Base-by-base conservation (phyloP, 2,329 filamentous ascomycete species). In the Pseudogymnoascus sp. region DNA sequence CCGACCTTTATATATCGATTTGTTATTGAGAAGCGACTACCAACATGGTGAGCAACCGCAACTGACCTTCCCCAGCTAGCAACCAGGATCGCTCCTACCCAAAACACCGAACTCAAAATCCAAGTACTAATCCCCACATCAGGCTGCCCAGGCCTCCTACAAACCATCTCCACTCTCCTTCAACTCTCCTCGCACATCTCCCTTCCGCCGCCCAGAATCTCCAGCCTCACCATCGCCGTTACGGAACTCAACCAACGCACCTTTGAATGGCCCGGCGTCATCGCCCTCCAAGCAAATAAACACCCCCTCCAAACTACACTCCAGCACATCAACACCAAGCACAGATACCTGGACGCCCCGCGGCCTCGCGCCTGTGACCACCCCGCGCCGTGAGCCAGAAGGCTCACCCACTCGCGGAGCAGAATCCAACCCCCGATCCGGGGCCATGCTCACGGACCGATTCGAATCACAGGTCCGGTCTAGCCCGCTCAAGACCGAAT, bases 151-250 rank as follows among this genome's bases (percentile, higher is more conserved):
- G 63, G 72, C 79, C 59, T 78, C 83, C 63, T 90, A 88, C 75
- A 90, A 89, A 74, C 87, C 87, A 12, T 90, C 88, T 23, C 87
- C 87, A 62, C 77, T 90, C 65, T 87, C 87, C 64, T 90, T 88
- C 75, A 86, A 86, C 67, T 88, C 88, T 68, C 85, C 88, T 68
- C 85, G 89, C 72, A 82, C 78, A 70, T 88, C 85, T 60, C 85
- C 85, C 11, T 88, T 88, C 71, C 81, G 85, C 63, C 77, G 85
- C 67, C 79, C 83, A 61, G 83, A 85, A 68, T 85, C 84, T 18
- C 83, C 85, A 18, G 81, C 83, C 23, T 90, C 88, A 8, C 87
- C 88, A 2, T 88, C 84, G 35, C 77, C 83, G 25, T 75, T 90
- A 63, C 83, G 87, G 66, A 83, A 83, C 7, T 89, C 87, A 2